Base-by-base conservation (phyloP, 176 grass and related monocot genomes). In the Cenchrus fungigraminus region DNA sequence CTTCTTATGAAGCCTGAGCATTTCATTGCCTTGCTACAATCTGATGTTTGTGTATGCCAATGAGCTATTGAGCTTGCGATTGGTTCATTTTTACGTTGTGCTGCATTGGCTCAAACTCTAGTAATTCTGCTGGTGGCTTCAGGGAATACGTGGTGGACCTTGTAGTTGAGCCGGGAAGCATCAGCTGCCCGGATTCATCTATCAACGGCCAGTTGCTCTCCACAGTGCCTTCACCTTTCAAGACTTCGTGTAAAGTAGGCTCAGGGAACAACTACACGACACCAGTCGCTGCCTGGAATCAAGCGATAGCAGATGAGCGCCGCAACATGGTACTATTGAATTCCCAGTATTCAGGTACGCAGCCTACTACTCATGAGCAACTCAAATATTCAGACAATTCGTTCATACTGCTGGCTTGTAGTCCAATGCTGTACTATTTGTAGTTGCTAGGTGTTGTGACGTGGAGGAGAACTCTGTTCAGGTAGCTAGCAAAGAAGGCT, bases 101-200 rank as follows among this genome's bases (percentile, higher is more conserved):
- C 12, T 64, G 19, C 8, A 60, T 43, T n/a, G n/a, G 9, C 82
- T 73, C 3, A 50, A 73, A 0, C 67, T 76, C 12, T 44, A 62
- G 1, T 12, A 68, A 29, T 82, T 40, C 2, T 80, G 15, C 34
- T 32, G n/a, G 74, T 88, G 73, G 19, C 22, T 77, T 80, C 85
- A 98, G 95, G 79, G 95, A 98, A 44, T 98, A 89, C 74, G 92
- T 98, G 0, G 89, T 98, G 40, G 93, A 98, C 81, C 87, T 98
- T 32, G 80, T 95, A 47, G 87, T 92, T 17, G 85, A 92, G 11
- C 93, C 95, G 4, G 93, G 95, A 71, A 93, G 80, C 66, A 83
- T 93, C 32, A 67, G 37, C 71, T 68, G 45, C 64, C 95, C 95
- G 54, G 93, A 95, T 88, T 98, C 95, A n/a, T 95, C 95, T 9